Base-by-base conservation (phyloP, 2,329 filamentous ascomycete species). In the Talaromyces islandicus region DNA sequence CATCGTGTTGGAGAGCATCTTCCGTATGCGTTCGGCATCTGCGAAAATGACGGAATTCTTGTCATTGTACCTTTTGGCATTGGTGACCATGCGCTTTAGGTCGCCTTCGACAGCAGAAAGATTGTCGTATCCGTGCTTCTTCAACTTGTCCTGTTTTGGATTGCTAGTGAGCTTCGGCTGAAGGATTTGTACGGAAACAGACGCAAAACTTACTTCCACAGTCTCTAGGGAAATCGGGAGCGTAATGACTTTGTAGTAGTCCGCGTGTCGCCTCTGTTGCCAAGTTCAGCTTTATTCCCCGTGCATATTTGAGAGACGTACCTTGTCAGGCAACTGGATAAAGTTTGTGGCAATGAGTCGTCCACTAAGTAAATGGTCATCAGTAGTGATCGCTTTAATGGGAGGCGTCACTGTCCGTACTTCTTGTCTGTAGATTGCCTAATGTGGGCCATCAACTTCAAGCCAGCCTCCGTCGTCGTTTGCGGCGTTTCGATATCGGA, bases 1-100 rank as follows among this genome's bases (percentile, higher is more conserved):
- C 91, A 96, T 96, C 73, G 87, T 91, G 69, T 92, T 93, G 72
- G 89, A 92, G 46, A 93, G 82, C 3, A 91, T 88, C 76, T 96
- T 96, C 53, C 92, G 84, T 52, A 96, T 84, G 54, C 91, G 86
- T 74, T 96, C 92, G 9, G 92, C 91, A 77, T 96, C 91, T 50
- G 91, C 88, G 70, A 88, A 93, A 41, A 89, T 81, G 60, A 85
- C 78, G 0, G 90, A 91, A 50, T 83, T 83, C 66, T 88, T 88
- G 62, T 87, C 82, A 69, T 93, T 93, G 76, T 86, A 94, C 58
- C 91, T 87, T 73, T 96, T 96, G 38, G 90, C 90, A 70, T 96
- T 96, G 64, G 86, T 83, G 59, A 96, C 88, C 82, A 96, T 89
- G 64, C 91, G 87, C 78, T 94, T 95, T 70, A 93, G 84, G 71